Evolutionary conservation across 176 grass and related monocot genomes (phyloP).

Genomic region (Carex littledalei): DNA sequence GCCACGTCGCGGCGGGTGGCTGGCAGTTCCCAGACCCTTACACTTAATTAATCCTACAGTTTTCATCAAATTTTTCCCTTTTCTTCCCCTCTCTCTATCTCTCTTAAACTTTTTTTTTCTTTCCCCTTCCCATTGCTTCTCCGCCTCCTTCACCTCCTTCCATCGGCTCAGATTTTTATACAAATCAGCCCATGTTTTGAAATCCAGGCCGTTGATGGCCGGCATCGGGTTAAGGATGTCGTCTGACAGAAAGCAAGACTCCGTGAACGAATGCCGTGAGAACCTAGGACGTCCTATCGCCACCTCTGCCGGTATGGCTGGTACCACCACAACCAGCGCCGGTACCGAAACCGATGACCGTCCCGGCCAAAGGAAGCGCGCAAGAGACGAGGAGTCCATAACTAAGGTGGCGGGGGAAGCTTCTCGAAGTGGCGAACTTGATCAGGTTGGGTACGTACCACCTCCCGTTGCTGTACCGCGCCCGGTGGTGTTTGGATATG

Average conservation of each 20-base stretch:
- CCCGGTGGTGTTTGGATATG: slow-evolving; percentile 48
- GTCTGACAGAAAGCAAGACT: not conserved
- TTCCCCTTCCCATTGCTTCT: not conserved
- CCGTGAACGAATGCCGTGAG: slow-evolving; percentile 31
- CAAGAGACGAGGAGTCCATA: not conserved
- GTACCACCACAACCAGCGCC: not conserved
- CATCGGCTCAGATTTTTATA: not conserved
- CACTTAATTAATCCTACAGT: not conserved
- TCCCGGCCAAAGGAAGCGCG: not conserved
- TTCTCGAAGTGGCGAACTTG: not conserved
- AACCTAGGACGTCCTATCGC: slow-evolving; percentile 7
- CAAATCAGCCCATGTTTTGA: not conserved
- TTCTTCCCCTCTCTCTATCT: not conserved
- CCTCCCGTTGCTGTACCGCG: not conserved
- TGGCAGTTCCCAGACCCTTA: not conserved
- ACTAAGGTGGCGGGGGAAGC: not conserved
- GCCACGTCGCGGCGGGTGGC: slow-evolving; percentile 24
- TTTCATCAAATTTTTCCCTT: not conserved
- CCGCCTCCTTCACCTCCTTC: not conserved
- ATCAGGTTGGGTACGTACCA: not conserved
- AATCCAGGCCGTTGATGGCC: slow-evolving; percentile 32
- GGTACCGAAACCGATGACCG: not conserved
- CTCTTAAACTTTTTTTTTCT: not conserved
- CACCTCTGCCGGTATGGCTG: not conserved
- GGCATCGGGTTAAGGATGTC: slow-evolving; percentile 30